These are phyloP conservation scores for Solanum stenotomum DNA, from an alignment of 257 asterid genomes.

Conservation along the genomic window DNA sequence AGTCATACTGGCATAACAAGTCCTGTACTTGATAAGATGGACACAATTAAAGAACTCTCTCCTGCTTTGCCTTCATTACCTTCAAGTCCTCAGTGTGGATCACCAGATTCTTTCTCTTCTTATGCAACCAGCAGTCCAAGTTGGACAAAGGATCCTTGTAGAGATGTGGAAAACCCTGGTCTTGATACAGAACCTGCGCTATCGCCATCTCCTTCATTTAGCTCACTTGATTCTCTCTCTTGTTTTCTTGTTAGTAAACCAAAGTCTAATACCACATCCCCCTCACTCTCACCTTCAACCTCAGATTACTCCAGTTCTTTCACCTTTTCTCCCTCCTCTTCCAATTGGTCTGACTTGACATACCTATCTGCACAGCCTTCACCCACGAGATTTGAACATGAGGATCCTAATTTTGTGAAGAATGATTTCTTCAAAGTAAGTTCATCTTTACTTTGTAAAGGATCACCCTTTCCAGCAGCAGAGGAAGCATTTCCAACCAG, in stretches of 20 bases:
- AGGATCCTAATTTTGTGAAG: constrained; percentile 18
- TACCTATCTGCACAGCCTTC: constrained; percentile 63
- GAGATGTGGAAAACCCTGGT: constrained; percentile 20
- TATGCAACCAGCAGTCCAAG: constrained; percentile 35
- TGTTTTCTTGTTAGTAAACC: constrained; percentile 38
- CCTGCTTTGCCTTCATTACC: constrained; percentile 25
- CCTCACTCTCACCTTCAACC: constrained; percentile 72
- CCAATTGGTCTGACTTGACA: constrained; percentile 78
- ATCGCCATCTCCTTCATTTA: constrained; percentile 44
- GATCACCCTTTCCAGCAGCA: constrained; percentile 12
- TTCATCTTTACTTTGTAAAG: constrained; percentile 19
- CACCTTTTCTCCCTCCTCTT: constrained; percentile 80
- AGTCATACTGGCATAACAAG: constrained; percentile 2
- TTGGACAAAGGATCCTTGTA: constrained; percentile 17
- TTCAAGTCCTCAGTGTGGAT: constrained; percentile 29
- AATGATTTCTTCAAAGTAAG: constrained; percentile 17
- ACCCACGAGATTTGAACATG: constrained; percentile 30
- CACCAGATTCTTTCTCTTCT: constrained; percentile 38
- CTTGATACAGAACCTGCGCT: constrained; percentile 23
- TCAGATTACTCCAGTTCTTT: constrained; percentile 75
- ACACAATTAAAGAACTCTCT: constrained; percentile 20
- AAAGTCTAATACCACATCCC: constrained; percentile 47
- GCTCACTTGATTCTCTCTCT: constrained; percentile 51
- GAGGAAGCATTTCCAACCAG: constrained; percentile 21
- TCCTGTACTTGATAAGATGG: constrained; percentile 17